Percentiles rank a stretch among this genome's conserved stretches.
These are phyloP conservation scores for Cnidoscolus chayamansa DNA, from an alignment of 441 rosid species.

Conservation along the genomic window DNA sequence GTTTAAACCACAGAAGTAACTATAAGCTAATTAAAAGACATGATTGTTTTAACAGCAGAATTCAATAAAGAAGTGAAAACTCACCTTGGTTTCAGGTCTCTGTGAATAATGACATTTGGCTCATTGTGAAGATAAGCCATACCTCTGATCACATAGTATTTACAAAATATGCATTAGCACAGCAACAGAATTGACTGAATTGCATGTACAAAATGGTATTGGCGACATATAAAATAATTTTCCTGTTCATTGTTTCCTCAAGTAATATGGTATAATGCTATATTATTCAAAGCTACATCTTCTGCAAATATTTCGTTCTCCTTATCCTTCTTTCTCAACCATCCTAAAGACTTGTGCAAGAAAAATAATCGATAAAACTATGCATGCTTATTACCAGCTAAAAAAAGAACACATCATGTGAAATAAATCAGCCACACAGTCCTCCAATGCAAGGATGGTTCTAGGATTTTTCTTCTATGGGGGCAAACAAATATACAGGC, in stretches of 20 bases:
- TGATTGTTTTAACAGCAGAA: not conserved
- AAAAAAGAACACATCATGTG: not conserved
- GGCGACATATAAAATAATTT: not conserved
- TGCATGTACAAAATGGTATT: not conserved
- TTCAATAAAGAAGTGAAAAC: not conserved
- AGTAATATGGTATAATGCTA: not conserved
- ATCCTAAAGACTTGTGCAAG: not conserved
- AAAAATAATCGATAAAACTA: not conserved
- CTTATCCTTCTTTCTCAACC: not conserved
- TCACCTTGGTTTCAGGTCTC: constrained; percentile 95
- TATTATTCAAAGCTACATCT: constrained; percentile 5
- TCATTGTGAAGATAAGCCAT: constrained; percentile 98
- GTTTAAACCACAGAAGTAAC: constrained; percentile 15
- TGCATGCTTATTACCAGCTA: not conserved
- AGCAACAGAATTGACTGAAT: constrained; percentile 3
- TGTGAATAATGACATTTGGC: constrained; percentile 91
- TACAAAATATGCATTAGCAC: constrained; percentile 26
- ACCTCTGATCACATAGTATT: constrained; percentile 54
- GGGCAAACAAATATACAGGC: too few relatives aligned
- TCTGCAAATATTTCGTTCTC: not conserved
- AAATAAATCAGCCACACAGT: not conserved
- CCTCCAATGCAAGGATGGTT: not conserved
- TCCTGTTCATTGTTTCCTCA: not conserved
- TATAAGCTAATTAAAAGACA: not conserved
- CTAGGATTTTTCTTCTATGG: too few relatives aligned